Percentiles rank a stretch among this genome's conserved stretches.
These are phyloP conservation scores for Teunomyces aglyptinius DNA, from an alignment of 805 yeast genomes.

Conservation along the genomic window DNA sequence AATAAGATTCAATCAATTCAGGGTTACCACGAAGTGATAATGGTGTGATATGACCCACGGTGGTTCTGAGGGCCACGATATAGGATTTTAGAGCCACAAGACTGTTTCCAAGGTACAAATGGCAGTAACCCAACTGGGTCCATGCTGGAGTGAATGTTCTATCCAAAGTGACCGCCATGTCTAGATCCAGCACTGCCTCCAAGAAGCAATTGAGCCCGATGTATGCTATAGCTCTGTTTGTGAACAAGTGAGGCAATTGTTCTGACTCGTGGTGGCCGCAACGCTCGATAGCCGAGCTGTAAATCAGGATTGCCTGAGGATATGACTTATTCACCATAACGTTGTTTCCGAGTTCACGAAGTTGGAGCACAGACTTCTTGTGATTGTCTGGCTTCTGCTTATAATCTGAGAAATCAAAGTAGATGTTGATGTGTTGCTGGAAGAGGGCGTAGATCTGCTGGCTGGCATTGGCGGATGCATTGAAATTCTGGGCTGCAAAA, in stretches of 20 bases:
- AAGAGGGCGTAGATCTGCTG: background rate
- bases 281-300: constrained; percentile 34
- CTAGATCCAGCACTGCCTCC: constrained; percentile 39
- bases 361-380: constrained; percentile 9
- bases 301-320: constrained; percentile 39
- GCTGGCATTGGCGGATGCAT: background rate
- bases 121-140: constrained; percentile 45
- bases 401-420: constrained; percentile 2
- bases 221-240: constrained; percentile 41
- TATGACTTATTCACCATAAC: constrained; percentile 34
- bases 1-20: constrained; percentile 17
- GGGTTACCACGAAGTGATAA: constrained; percentile 14
- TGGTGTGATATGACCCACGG: constrained; percentile 33
- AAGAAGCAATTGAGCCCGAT: constrained; percentile 40
- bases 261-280: constrained; percentile 14
- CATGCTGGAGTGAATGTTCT: constrained; percentile 40
- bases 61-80: constrained; percentile 27
- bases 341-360: constrained; percentile 43
- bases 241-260: constrained; percentile 30
- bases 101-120: constrained; percentile 38
- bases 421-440: constrained; percentile 1
- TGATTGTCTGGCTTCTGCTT: background rate
- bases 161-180: constrained; percentile 29
- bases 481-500: background rate
- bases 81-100: constrained; percentile 33